Percentiles rank a stretch among this genome's conserved stretches.
phyloP scores from a whole-genome alignment of 305 asterid species.

The Solanum hybrid region DNA sequence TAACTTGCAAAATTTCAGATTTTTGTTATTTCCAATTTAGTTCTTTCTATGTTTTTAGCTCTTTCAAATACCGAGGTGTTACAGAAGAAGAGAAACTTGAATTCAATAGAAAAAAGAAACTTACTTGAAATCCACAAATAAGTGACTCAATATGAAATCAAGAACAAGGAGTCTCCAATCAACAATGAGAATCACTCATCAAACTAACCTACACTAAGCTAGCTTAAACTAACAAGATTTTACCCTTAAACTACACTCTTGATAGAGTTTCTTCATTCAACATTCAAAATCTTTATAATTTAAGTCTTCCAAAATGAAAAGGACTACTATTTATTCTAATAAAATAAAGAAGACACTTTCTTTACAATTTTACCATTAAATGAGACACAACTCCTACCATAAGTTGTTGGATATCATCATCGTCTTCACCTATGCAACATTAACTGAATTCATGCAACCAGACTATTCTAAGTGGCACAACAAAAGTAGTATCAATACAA shows the following conservation, averaged over 20 bases:
- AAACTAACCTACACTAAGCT: neutral
- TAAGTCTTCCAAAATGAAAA: no score
- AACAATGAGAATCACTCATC: neutral
- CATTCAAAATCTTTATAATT: no score
- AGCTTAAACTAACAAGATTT: neutral
- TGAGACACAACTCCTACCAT: neutral
- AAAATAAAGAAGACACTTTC: no score
- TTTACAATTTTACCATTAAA: no score
- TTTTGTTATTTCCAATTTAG: no score
- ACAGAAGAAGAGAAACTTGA: neutral
- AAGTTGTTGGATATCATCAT: neutral
- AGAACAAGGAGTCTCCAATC: neutral
- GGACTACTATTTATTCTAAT: no score
- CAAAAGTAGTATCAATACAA: neutral
- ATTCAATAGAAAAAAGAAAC: neutral
- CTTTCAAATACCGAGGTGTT: no score
- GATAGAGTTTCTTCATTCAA: no score
- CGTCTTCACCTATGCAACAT: neutral
- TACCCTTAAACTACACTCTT: no score
- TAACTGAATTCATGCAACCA: neutral
- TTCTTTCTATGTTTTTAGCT: no score
- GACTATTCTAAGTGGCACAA: neutral
- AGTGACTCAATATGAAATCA: neutral
- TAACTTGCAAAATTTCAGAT: no score
- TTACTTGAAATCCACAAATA: neutral